Conservation (phyloP, 257 asterid species). For the Scutellaria baicalensis region DNA sequence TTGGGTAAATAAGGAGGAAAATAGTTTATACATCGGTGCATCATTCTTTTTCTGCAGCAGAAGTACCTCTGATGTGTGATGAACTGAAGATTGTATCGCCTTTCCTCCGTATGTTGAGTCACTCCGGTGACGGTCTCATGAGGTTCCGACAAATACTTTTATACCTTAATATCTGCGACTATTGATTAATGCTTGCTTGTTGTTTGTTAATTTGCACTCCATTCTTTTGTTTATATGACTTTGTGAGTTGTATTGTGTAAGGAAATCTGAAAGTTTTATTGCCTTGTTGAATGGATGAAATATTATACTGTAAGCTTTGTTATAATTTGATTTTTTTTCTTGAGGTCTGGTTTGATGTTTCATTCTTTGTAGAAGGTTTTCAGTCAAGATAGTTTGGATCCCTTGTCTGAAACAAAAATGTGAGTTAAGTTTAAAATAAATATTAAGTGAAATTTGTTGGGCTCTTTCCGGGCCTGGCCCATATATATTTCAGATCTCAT, state of each 20-base stretch:
- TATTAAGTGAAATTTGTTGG: too few species aligned
- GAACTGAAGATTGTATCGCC: constrained; percentile 1
- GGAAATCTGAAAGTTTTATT: background rate
- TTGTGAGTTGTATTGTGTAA: background rate
- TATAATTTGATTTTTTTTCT: background rate
- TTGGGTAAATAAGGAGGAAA: background rate
- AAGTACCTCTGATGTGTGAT: constrained; percentile 14
- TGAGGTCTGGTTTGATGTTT: background rate
- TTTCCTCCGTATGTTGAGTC: too few species aligned
- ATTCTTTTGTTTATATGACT: background rate
- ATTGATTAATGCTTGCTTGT: background rate
- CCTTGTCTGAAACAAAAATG: too few species aligned
- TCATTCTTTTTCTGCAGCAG: constrained; percentile 13
- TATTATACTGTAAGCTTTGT: background rate
- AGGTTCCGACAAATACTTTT: background rate
- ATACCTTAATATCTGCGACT: background rate
- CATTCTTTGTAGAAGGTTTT: too few species aligned
- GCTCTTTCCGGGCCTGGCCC: too few species aligned
- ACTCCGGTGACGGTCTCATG: background rate
- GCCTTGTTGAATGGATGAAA: background rate
- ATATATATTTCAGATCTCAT: too few species aligned
- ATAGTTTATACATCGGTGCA: background rate
- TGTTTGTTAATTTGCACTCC: background rate
- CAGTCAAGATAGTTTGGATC: too few species aligned
- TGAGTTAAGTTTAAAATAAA: too few species aligned